Evolutionary conservation across 805 yeast genomes (phyloP), one percentile per base, ranked within the genome.

Genomic region (Metschnikowia santaceciliae): DNA sequence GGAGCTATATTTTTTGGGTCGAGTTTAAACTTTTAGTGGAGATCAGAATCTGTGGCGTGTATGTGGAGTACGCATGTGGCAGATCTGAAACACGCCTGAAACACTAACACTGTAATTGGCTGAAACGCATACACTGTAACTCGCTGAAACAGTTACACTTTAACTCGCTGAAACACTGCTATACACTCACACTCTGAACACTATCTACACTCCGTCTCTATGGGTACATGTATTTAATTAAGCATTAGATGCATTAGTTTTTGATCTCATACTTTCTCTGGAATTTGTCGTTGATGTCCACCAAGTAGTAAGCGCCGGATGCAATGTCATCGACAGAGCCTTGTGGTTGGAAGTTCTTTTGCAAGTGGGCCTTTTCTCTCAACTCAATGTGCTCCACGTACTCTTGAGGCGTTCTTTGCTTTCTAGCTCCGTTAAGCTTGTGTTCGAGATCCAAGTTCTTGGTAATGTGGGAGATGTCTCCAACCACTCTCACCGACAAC

Each of bases 311-410:
- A 47, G 90, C 79, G 49, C 97, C 97, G 23, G 75, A 56, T 52
- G 81, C 77, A 62, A 94, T 72, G 64, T 79, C 75, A 15, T 89
- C 96, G 59, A 82, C 76, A 41, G 84, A 74, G 45, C 98, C 98
- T 53, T 76, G 68, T 61, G 99, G 99, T 67, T 77, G 74, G 77
- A 81, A 86, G 58, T 77, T 73, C 72, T 90, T 89, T 71, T 89
- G 80, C 69, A 90, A 75, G 67, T 92, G 97, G 44, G 92, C 88
- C 63, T 81, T 79, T 76, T 94, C 99, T 78, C 99, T 90, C 61
- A 88, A 78, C 26, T 74, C 84, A 60, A 94, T 80, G 45, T 92
- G 91, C 30, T 74, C 82, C 69, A 90, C 88, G 73, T 90, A 94
- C 63, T 86, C 83, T 64, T 78, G 78, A 55, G 99, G 98, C 47